Evolutionary conservation across 2,329 filamentous ascomycete genomes (phyloP).

Genomic region (Blumeria hordei): DNA sequence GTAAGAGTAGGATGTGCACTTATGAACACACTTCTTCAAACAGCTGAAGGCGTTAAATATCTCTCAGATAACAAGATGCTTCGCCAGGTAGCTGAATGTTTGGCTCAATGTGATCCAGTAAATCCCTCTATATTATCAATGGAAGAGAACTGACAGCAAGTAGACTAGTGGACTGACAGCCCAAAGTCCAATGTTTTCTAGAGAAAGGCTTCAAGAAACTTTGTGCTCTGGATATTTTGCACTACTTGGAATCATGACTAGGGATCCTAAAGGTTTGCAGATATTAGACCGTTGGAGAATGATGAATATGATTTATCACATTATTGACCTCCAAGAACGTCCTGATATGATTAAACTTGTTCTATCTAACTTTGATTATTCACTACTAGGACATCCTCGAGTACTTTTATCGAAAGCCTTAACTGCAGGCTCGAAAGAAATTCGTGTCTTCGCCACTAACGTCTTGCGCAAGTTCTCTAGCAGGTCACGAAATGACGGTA

Average conservation of each 20-base stretch:
- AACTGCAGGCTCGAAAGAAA: constrained; percentile 74
- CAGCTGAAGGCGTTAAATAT: constrained; percentile 61
- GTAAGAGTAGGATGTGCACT: constrained; percentile 73
- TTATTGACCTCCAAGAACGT: constrained; percentile 72
- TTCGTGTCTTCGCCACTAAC: constrained; percentile 74
- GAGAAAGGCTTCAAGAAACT: constrained; percentile 61
- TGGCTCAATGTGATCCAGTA: constrained; percentile 84
- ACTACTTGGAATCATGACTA: constrained; percentile 69
- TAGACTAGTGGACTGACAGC: constrained; percentile 53
- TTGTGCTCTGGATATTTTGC: constrained; percentile 85
- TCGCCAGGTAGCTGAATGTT: constrained; percentile 79
- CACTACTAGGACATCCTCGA: constrained; percentile 64
- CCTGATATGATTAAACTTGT: constrained; percentile 79
- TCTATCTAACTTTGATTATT: constrained; percentile 80
- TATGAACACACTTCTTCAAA: constrained; percentile 68
- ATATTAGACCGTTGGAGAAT: constrained; percentile 94
- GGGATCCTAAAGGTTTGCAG: constrained; percentile 56
- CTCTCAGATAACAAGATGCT: constrained; percentile 80
- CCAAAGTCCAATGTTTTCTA: constrained; percentile 70
- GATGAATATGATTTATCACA: constrained; percentile 99
- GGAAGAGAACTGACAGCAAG: constrained; percentile 5
- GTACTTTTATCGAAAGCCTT: constrained; percentile 85
- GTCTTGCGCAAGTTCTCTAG: constrained; percentile 69
- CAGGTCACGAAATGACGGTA: constrained; percentile 19
- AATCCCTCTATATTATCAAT: constrained; percentile 4